Conservation (phyloP, 2,329 filamentous ascomycete genomes). For the Escovopsis sp. region DNA sequence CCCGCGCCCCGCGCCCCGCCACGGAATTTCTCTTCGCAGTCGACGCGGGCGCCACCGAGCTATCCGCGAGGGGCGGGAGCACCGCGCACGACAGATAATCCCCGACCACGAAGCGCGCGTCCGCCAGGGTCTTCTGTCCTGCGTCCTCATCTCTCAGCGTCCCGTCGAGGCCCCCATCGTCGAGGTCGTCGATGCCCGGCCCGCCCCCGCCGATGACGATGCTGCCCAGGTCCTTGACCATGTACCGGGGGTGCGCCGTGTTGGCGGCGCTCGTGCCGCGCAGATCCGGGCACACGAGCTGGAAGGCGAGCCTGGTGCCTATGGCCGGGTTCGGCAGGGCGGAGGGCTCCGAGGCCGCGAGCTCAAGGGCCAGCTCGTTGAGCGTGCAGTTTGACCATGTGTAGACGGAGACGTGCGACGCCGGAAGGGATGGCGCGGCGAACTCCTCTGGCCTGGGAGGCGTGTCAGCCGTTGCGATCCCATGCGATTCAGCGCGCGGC, state of each 20-base stretch:
- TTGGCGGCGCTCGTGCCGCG: slow-evolving; percentile 16
- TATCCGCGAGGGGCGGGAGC: slow-evolving; percentile 58
- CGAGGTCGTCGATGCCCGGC: slow-evolving; percentile 24
- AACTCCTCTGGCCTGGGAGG: slow-evolving; percentile 55
- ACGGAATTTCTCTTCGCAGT: slow-evolving; percentile 15
- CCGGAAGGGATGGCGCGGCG: slow-evolving; percentile 39
- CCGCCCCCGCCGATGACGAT: slow-evolving; percentile 56
- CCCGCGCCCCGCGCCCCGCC: slow-evolving; percentile 11
- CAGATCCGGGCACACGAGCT: slow-evolving; percentile 72
- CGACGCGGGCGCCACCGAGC: slow-evolving; percentile 53
- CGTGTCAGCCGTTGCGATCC: not conserved
- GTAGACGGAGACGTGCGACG: slow-evolving; percentile 60
- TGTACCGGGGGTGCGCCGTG: slow-evolving; percentile 39
- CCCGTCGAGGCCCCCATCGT: slow-evolving; percentile 20
- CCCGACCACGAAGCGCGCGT: slow-evolving; percentile 72
- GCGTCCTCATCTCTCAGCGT: slow-evolving; percentile 34
- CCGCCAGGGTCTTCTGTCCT: slow-evolving; percentile 57
- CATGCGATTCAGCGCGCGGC: too few relatives aligned
- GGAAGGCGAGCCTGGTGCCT: slow-evolving; percentile 76
- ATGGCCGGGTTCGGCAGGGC: slow-evolving; percentile 60
- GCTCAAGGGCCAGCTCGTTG: slow-evolving; percentile 62
- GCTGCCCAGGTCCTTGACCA: slow-evolving; percentile 69
- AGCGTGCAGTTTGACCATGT: slow-evolving; percentile 75
- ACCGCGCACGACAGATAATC: slow-evolving; percentile 80
- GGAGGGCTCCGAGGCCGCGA: slow-evolving; percentile 49